Conservation (phyloP, 768 basidiomycete genomes). For the Fomitopsis pulvina region DNA sequence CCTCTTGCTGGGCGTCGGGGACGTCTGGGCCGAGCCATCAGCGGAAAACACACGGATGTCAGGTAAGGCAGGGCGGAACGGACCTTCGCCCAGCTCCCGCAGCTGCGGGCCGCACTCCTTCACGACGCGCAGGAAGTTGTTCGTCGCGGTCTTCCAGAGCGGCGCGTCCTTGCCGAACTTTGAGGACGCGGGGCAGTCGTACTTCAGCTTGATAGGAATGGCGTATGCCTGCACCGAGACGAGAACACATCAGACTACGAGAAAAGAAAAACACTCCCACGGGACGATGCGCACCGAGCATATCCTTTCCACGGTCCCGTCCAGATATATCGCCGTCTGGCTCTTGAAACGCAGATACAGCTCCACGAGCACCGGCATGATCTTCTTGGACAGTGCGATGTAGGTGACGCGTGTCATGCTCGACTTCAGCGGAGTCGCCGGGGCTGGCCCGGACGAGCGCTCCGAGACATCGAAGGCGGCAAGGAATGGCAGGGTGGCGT, state of each 20-base stretch:
- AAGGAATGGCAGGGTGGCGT: conserved; percentile 79
- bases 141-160: conserved; percentile 94
- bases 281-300: conserved; percentile 48
- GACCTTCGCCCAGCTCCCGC: conserved; percentile 43
- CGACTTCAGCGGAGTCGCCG: conserved; percentile 10
- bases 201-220: conserved; percentile 90
- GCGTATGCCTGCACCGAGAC: conserved; percentile 38
- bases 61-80: conserved; percentile 9
- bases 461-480: conserved; percentile 60
- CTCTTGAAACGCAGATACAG: conserved; percentile 65
- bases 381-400: conserved; percentile 82
- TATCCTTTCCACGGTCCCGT: conserved; percentile 82
- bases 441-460: background rate
- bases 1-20: conserved; percentile 59
- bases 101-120: conserved; percentile 57
- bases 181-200: conserved; percentile 86
- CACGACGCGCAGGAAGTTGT: conserved; percentile 66
- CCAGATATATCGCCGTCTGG: conserved; percentile 55
- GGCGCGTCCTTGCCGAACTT: conserved; percentile 84
- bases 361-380: conserved; percentile 80
- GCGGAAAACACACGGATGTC: background rate
- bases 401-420: conserved; percentile 73
- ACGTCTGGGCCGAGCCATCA: conserved; percentile 30
- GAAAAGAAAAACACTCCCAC: background rate
- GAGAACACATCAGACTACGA: background rate